Evolutionary conservation across 2,329 filamentous ascomycete genomes (phyloP).

Genomic region (Cercospora brassicicola): DNA sequence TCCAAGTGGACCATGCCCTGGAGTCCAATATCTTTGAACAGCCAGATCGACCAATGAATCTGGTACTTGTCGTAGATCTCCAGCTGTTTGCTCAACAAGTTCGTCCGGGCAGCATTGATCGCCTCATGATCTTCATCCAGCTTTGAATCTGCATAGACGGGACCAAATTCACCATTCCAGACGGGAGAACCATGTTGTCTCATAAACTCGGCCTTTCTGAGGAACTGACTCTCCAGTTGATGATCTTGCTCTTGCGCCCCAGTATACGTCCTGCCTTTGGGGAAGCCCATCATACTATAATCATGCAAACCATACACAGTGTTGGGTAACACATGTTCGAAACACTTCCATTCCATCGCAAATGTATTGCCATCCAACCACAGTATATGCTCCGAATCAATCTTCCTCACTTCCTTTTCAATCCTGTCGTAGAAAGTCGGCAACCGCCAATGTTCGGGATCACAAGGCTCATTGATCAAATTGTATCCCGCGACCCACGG

Average conservation of each 20-base stretch:
- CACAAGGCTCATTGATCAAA: conserved; percentile 54
- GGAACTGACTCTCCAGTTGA: conserved; percentile 47
- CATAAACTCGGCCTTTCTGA: conserved; percentile 54
- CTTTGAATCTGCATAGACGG: conserved; percentile 48
- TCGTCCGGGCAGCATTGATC: conserved; percentile 47
- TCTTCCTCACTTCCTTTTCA: conserved; percentile 48
- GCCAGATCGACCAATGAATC: conserved; percentile 57
- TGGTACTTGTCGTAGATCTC: conserved; percentile 54
- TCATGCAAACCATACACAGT: conserved; percentile 56
- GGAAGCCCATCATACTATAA: conserved; percentile 56
- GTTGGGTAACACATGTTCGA: conserved; percentile 46
- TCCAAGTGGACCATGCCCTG: conserved; percentile 38
- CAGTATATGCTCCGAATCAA: conserved; percentile 53
- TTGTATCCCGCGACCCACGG: conserved; percentile 55
- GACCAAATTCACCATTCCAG: conserved; percentile 55
- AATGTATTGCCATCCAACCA: conserved; percentile 43
- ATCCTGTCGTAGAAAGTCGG: conserved; percentile 50
- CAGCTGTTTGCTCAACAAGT: conserved; percentile 49
- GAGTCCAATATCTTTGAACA: conserved; percentile 41
- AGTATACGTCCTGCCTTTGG: conserved; percentile 44
- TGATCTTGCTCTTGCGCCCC: conserved; percentile 47
- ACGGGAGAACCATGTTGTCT: conserved; percentile 44
- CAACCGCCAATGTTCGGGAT: conserved; percentile 49
- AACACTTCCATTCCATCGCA: conserved; percentile 47
- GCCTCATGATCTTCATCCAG: conserved; percentile 43